Evolutionary conservation across 345 rosid genomes (phyloP).

Genomic region (Pelargonium nanum): DNA sequence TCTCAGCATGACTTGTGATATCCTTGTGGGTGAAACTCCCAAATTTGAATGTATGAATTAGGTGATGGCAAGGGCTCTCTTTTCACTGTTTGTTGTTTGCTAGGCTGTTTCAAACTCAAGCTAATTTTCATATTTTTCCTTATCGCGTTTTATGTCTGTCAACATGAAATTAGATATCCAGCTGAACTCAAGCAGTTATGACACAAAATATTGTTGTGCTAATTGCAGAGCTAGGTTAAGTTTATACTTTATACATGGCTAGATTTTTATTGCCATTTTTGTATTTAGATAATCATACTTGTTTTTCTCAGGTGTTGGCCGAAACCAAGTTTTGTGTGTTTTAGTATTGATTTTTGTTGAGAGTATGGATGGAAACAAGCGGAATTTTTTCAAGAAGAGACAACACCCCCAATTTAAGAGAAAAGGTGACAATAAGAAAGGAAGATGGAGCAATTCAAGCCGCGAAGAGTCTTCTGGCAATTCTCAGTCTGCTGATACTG

Average conservation of each 20-base stretch:
- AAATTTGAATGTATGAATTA: too few species aligned
- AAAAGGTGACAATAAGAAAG: conserved; percentile 18
- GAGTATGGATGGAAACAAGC: conserved; percentile 36
- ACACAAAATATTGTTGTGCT: too few species aligned
- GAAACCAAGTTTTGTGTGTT: neutral
- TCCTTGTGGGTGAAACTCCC: too few species aligned
- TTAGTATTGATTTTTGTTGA: conserved; percentile 1
- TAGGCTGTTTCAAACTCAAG: neutral
- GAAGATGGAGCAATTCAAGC: conserved; percentile 22
- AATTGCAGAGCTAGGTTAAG: too few species aligned
- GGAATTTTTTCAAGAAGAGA: conserved; percentile 33
- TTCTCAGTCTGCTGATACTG: conserved; percentile 35
- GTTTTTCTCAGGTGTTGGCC: neutral
- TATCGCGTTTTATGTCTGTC: too few species aligned
- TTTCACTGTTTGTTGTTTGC: too few species aligned
- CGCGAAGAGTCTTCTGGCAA: conserved; percentile 21
- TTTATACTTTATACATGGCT: too few species aligned
- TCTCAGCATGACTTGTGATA: too few species aligned
- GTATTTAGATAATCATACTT: neutral
- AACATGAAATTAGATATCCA: too few species aligned
- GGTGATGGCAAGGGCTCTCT: neutral
- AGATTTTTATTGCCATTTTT: neutral
- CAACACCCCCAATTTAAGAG: conserved; percentile 9
- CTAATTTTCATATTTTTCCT: too few species aligned
- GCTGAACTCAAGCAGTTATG: too few species aligned